Evolutionary conservation across 2,329 filamentous ascomycete genomes (phyloP), one percentile per base, ranked within the genome.

Genomic region (Cytospora piceae): DNA sequence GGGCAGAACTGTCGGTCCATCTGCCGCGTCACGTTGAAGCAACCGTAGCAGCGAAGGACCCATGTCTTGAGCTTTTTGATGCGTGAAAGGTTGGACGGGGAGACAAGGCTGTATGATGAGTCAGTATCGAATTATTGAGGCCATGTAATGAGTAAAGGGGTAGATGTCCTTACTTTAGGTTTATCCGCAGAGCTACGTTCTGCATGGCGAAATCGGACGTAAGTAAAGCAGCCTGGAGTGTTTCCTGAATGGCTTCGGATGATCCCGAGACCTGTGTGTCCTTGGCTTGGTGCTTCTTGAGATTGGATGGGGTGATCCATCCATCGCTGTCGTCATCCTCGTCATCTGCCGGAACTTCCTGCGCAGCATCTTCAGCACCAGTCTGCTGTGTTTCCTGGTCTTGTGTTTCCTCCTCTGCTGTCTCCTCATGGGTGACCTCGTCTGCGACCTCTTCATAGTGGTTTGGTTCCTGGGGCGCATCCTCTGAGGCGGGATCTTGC

Each of bases 201-300:
- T 98, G 94, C 92, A 99, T 96, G 63, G 95, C 94, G 78, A 92
- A 98, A 81, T 99, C 95, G 64, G 91, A 93, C 1, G 95, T 98
- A 74, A 98, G 90, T 54, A 94, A 89, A n/a, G 93, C 94, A 20
- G 92, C 92, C 77, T 96, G 90, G 71, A 97, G 90, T 15, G 86
- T 87, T 68, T 86, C 85, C 42, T 86, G 82, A 62, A 86, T 82
- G 1, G 83, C 76, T 66, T 82, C 76, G 58, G 83, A 78, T 51
- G 83, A 78, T 24, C 81, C 76, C 1, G 81, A 77, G 7, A 78
- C 79, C 27, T 80, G 78, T 31, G 77, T 76, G 71, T 94, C 89
- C 74, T 88, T 85, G 66, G 86, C 87, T 79, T 95, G 90, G 74
- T 92, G 90, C 74, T 92, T 91, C 75, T 93, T 91, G 70, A 99